phyloP scores from a whole-genome alignment of 2,329 filamentous ascomycete genomes.

The Lecanoromycetidae sp. region DNA sequence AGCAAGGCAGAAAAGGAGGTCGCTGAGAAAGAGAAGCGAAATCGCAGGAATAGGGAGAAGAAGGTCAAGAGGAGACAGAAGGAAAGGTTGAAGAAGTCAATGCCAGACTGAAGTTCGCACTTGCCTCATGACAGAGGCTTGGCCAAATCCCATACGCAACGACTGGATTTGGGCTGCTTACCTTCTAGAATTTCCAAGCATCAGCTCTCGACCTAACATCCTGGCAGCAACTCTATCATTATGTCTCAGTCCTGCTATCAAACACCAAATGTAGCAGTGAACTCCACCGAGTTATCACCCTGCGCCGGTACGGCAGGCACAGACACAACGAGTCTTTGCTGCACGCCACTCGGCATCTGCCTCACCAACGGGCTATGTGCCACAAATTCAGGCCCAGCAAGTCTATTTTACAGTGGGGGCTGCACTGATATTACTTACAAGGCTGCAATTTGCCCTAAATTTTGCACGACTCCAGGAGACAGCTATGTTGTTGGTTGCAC shows the following conservation, averaged over 20 bases:
- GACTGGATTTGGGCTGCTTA: background rate
- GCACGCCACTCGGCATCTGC: background rate
- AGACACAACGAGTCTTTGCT: slow-evolving; percentile 10
- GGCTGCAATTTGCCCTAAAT: slow-evolving; percentile 1
- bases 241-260: slow-evolving; percentile 4
- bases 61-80: slow-evolving; percentile 17
- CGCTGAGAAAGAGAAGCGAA: slow-evolving; percentile 14
- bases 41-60: slow-evolving; percentile 14
- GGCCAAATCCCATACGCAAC: background rate
- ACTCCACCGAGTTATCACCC: background rate
- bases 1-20: slow-evolving; percentile 2
- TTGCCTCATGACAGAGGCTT: too few relatives aligned
- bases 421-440: slow-evolving; percentile 7
- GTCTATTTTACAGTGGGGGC: slow-evolving; percentile 5
- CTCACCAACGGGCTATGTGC: slow-evolving; percentile 5
- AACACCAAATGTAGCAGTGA: background rate
- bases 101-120: too few relatives aligned
- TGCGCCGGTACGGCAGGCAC: background rate
- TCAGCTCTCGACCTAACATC: background rate
- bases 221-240: background rate
- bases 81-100: slow-evolving; percentile 1
- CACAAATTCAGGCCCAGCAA: background rate
- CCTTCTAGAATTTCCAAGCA: background rate
- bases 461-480: slow-evolving; percentile 1
- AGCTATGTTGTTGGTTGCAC: slow-evolving; percentile 1